Evolutionary conservation across 306 rosid genomes (phyloP), one percentile per base, ranked within the genome.

Genomic region (Trifolium pratense): DNA sequence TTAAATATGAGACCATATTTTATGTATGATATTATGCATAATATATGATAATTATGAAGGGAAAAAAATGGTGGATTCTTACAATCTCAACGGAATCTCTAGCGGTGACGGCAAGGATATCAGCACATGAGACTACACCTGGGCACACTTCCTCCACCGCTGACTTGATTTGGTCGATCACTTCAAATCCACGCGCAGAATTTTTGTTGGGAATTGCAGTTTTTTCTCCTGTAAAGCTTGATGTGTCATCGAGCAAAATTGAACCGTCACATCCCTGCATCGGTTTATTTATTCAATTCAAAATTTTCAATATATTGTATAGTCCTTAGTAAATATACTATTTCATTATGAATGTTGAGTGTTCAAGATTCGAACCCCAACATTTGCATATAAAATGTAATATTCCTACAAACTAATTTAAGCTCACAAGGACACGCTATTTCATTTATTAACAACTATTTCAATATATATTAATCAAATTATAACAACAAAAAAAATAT

Each of bases 191-290:
- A 8, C 98, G 85, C 0, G 84, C 89, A 0, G 97, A 94, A 77
- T 94, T 94, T 12, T 20, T 57, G 37, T 91, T 94, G 0, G 97
- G 91, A 10, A 0, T 73, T 20, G 97, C 96, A 9, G 75, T 87
- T 80, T 94, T 94, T 85, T 94, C 98, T 51, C 98, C 98, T 0
- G 31, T 81, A 31, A 94, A 82, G 13, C 49, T 94, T 26, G 91
- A 73, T 17, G 96, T 87, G 71, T 89, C 98, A 37, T 94, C 98
- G 0, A 94, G 87, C 9, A 94, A 81, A 73, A 94, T 42, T 2
- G 97, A 94, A 18, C 98, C 97, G 59, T 94, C 98, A 49, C 98
- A 94, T 20, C 98, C 98, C 97, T 91, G 49, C 7, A 40, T 15
- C 15, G 1, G 1, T 32, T 31, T 61, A 31, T 63, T 63, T 5